Evolutionary conservation across 1,284 basidiomycete species (phyloP).

Genomic region (Irpex sp.): DNA sequence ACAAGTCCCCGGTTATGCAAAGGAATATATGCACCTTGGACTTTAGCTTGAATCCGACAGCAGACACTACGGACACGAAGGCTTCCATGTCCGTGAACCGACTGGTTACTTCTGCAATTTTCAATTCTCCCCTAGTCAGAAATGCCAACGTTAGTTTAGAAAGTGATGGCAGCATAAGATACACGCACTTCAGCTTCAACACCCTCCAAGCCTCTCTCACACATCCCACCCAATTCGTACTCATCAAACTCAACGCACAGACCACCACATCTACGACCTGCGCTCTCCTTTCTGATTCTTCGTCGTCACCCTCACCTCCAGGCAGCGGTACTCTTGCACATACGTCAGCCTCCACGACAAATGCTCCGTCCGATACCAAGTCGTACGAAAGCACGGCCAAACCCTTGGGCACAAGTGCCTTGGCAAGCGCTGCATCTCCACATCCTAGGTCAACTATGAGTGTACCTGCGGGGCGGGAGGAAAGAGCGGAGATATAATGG

Average conservation of each 20-base stretch:
- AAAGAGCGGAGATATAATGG: constrained; percentile 63
- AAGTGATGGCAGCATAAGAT: background rate
- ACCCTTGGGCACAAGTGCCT: constrained; percentile 63
- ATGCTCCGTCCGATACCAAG: constrained; percentile 70
- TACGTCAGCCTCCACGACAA: constrained; percentile 79
- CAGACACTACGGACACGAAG: constrained; percentile 72
- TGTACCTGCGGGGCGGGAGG: constrained; percentile 57
- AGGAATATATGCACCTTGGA: constrained; percentile 59
- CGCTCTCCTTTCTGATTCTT: constrained; percentile 40
- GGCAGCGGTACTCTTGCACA: constrained; percentile 75
- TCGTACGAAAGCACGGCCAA: constrained; percentile 79
- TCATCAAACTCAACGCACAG: constrained; percentile 96
- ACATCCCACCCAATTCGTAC: constrained; percentile 92
- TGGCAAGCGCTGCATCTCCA: constrained; percentile 90
- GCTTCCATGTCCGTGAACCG: constrained; percentile 73
- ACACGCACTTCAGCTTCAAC: constrained; percentile 72
- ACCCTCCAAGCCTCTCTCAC: constrained; percentile 89
- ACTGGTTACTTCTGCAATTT: constrained; percentile 95
- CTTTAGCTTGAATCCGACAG: constrained; percentile 79
- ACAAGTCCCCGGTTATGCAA: background rate
- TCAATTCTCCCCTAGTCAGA: constrained; percentile 75
- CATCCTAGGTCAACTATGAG: constrained; percentile 94
- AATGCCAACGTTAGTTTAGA: background rate
- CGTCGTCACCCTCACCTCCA: constrained; percentile 39
- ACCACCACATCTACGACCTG: constrained; percentile 88